Percentiles rank a stretch among this genome's conserved stretches.
Evolutionary conservation across 768 basidiomycete genomes (phyloP).

Genomic region (Gloeostereum incarnatum): DNA sequence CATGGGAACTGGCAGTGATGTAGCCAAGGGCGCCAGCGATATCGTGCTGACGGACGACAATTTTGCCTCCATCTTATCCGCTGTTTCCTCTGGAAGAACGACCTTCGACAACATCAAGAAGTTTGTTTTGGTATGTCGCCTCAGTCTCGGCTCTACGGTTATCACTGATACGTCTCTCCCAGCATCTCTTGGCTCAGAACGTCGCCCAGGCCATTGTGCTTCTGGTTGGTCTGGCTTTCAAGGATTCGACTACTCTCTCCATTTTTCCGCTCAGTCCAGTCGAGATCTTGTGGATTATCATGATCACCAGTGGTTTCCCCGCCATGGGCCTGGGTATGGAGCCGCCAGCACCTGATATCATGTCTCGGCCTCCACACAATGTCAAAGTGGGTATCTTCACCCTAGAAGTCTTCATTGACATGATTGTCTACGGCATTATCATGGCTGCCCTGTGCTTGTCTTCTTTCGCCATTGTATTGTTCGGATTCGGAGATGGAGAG

Average conservation of each 20-base stretch:
- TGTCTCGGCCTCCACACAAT: slow-evolving; percentile 34
- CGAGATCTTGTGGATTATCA: slow-evolving; percentile 43
- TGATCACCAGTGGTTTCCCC: slow-evolving; percentile 33
- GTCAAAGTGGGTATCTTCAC: slow-evolving; percentile 27
- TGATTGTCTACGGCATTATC: slow-evolving; percentile 23
- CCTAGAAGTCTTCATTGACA: slow-evolving; percentile 27
- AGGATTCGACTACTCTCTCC: slow-evolving; percentile 32
- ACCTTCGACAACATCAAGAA: slow-evolving; percentile 43
- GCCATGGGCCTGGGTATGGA: slow-evolving; percentile 48
- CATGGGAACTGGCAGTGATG: slow-evolving; percentile 49
- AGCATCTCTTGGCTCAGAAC: slow-evolving; percentile 42
- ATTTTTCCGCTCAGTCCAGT: slow-evolving; percentile 52
- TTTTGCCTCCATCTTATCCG: slow-evolving; percentile 54
- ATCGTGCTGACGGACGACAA: slow-evolving; percentile 53
- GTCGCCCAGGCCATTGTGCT: slow-evolving; percentile 46
- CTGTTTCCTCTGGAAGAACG: slow-evolving; percentile 45
- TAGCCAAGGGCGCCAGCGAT: slow-evolving; percentile 45
- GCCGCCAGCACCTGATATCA: slow-evolving; percentile 38
- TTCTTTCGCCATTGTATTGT: slow-evolving; percentile 27
- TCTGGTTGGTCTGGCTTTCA: slow-evolving; percentile 48
- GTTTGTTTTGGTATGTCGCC: no score
- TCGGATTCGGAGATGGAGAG: slow-evolving; percentile 20
- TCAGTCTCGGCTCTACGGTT: no score
- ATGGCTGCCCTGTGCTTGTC: slow-evolving; percentile 23
- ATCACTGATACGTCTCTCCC: no score